A percentile compares a stretch with the other conserved stretches of the same genome.
phyloP scores from a whole-genome alignment of 305 asterid species.

The Solanum chacoense region DNA sequence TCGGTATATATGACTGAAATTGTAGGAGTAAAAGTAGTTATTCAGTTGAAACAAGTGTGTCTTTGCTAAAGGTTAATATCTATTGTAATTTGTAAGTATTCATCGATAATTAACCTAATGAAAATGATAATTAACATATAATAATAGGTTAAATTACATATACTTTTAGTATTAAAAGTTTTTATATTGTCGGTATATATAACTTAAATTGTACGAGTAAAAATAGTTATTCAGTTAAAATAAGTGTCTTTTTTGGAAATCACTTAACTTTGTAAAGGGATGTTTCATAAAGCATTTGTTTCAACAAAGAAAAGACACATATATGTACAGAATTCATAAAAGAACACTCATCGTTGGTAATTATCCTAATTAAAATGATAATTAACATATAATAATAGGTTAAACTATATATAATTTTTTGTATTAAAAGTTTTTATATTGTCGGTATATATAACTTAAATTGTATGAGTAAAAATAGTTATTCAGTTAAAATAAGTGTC shows the following conservation, averaged over 20 bases:
- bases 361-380: background rate
- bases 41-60: background rate
- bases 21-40: background rate
- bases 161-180: background rate
- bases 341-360: too few relatives aligned
- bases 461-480: background rate
- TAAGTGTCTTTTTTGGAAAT: too few relatives aligned
- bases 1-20: background rate
- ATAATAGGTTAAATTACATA: background rate
- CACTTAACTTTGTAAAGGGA: background rate
- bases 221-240: background rate
- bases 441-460: background rate
- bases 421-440: background rate
- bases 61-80: background rate
- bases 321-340: background rate
- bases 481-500: background rate
- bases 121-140: background rate
- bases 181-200: background rate
- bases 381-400: background rate
- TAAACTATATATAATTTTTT: background rate
- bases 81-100: background rate
- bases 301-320: too few relatives aligned
- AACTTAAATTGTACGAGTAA: background rate
- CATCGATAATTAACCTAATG: background rate
- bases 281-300: too few relatives aligned